Conservation (phyloP, 192 early-diverging fungal genomes). For the Coemansia sp. region DNA sequence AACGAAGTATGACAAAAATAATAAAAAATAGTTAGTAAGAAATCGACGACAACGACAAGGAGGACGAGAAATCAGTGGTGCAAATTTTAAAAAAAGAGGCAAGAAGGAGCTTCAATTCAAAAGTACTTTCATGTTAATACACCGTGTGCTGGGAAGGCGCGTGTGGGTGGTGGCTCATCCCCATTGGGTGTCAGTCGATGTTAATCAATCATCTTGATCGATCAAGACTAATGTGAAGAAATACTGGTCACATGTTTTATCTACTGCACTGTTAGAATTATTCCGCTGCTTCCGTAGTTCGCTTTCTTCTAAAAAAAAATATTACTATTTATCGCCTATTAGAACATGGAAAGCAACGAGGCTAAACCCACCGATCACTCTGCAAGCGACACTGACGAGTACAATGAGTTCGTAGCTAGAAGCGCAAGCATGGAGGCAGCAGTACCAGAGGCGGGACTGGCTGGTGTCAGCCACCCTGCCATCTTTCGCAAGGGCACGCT, state of each 20-base stretch:
- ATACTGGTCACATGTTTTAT: neutral
- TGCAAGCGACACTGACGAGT: neutral
- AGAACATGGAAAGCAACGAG: neutral
- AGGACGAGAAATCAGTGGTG: neutral
- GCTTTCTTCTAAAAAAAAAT: neutral
- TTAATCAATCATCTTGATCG: neutral
- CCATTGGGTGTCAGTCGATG: neutral
- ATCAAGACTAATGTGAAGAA: neutral
- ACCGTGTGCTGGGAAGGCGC: neutral
- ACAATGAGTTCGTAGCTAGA: constrained; percentile 24
- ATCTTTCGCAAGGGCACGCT: constrained; percentile 46
- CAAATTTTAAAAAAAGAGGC: neutral
- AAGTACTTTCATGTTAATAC: neutral
- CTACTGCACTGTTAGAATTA: neutral
- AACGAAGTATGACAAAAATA: constrained; percentile 23
- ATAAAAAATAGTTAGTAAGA: neutral
- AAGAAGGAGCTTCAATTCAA: neutral
- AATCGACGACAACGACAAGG: neutral
- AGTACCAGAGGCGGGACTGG: constrained; percentile 60
- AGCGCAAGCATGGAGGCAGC: constrained; percentile 17
- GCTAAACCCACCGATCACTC: neutral
- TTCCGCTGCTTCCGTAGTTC: neutral
- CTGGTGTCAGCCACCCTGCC: constrained; percentile 45
- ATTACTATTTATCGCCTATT: neutral
- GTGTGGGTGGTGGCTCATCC: constrained; percentile 3